A percentile compares a stretch with the other conserved stretches of the same genome.
phyloP scores from a whole-genome alignment of 169 alveolate species.

The Plasmodium yoelii region DNA sequence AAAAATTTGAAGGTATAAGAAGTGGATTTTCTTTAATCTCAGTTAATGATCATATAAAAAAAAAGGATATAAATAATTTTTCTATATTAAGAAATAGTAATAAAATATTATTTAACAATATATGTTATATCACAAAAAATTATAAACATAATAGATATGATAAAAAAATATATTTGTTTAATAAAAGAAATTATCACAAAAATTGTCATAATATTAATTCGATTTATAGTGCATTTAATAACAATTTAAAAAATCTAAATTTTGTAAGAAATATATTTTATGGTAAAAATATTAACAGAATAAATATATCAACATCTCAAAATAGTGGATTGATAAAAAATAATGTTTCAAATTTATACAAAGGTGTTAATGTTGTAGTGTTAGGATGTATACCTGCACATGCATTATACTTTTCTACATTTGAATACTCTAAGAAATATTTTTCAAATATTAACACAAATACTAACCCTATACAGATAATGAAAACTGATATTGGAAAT shows the following conservation, averaged over 20 bases:
- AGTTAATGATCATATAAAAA: neutral
- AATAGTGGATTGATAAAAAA: constrained; percentile 78
- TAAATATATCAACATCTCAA: constrained; percentile 28
- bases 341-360: constrained; percentile 86
- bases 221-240: neutral
- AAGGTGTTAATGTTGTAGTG: constrained; percentile 95
- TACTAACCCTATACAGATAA: constrained; percentile 10
- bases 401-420: constrained; percentile 91
- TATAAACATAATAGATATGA: constrained; percentile 21
- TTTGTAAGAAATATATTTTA: constrained; percentile 23
- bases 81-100: constrained; percentile 20
- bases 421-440: constrained; percentile 64
- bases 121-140: constrained; percentile 31
- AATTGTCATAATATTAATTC: constrained; percentile 10
- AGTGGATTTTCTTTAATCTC: neutral
- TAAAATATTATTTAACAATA: constrained; percentile 22
- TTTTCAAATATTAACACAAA: constrained; percentile 25
- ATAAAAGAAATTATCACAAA: constrained; percentile 4
- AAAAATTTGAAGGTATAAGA: too few relatives aligned
- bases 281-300: constrained; percentile 2
- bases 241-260: constrained; percentile 18
- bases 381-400: constrained; percentile 99
- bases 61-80: neutral
- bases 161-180: constrained; percentile 37
- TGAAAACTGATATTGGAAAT: neutral